phyloP scores from a whole-genome alignment of 495 filamentous ascomycete genomes.

The Neurospora terricola region DNA sequence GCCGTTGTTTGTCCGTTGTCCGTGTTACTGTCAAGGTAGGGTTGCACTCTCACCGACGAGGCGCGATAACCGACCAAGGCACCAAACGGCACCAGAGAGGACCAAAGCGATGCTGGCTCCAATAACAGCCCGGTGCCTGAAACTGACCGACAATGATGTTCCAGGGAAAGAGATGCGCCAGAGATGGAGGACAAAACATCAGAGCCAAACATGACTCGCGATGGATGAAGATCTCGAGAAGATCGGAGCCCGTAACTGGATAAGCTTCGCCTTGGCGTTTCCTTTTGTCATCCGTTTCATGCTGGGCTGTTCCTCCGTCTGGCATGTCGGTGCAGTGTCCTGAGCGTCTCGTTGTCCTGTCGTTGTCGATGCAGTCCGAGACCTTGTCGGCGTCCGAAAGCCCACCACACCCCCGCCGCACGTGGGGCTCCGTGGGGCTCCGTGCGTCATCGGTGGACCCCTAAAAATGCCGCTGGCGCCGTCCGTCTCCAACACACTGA shows the following conservation, averaged over 20 bases:
- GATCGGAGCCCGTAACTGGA: background rate
- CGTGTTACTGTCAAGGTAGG: background rate
- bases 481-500: background rate
- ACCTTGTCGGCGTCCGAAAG: background rate
- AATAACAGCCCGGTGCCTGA: conserved; percentile 1
- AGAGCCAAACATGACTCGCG: background rate
- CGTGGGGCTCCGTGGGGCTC: background rate
- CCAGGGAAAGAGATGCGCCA: background rate
- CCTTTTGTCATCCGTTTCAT: background rate
- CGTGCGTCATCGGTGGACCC: background rate
- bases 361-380: background rate
- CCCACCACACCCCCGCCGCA: background rate
- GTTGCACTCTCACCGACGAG: background rate
- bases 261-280: background rate
- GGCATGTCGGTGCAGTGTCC: background rate
- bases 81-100: background rate
- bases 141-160: background rate
- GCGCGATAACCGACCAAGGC: background rate
- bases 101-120: background rate
- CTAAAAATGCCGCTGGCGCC: background rate
- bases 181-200: background rate
- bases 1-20: background rate
- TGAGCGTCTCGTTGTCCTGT: background rate
- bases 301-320: background rate
- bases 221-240: background rate